Conservation (phyloP, 805 yeast species). For the Nakazawaea ishiwadae region DNA sequence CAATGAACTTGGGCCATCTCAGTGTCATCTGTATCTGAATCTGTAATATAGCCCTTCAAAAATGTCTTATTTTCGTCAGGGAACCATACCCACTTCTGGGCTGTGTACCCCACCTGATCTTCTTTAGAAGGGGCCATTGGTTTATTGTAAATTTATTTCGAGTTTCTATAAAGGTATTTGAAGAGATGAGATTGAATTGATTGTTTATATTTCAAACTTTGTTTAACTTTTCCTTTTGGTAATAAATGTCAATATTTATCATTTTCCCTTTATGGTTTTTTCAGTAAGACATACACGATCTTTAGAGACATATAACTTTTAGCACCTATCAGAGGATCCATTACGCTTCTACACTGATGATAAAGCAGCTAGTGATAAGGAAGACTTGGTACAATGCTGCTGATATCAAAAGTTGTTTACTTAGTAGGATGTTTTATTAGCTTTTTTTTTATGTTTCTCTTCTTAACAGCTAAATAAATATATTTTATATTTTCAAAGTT, state of each 20-base stretch:
- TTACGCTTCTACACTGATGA: too few species aligned
- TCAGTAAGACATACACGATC: too few species aligned
- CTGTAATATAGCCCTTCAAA: slow-evolving; percentile 54
- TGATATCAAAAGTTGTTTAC: too few species aligned
- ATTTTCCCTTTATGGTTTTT: neutral
- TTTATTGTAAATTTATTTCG: neutral
- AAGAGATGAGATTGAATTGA: neutral
- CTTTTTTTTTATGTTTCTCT: neutral
- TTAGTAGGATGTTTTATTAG: too few species aligned
- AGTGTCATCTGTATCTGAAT: slow-evolving; percentile 29
- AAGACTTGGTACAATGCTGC: too few species aligned
- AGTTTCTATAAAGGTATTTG: neutral
- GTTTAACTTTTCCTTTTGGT: neutral
- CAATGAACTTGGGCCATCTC: slow-evolving; percentile 34
- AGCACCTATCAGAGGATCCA: too few species aligned
- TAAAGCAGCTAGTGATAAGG: too few species aligned
- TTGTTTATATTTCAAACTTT: neutral
- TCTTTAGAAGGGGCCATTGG: slow-evolving; percentile 6
- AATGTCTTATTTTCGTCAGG: slow-evolving; percentile 56
- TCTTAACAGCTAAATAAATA: too few species aligned
- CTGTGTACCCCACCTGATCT: slow-evolving; percentile 10
- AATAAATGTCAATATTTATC: neutral
- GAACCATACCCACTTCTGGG: slow-evolving; percentile 71
- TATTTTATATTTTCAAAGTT: too few species aligned
- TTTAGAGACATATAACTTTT: too few species aligned